Base-by-base conservation (phyloP, 257 asterid species). In the Handroanthus guayacan region DNA sequence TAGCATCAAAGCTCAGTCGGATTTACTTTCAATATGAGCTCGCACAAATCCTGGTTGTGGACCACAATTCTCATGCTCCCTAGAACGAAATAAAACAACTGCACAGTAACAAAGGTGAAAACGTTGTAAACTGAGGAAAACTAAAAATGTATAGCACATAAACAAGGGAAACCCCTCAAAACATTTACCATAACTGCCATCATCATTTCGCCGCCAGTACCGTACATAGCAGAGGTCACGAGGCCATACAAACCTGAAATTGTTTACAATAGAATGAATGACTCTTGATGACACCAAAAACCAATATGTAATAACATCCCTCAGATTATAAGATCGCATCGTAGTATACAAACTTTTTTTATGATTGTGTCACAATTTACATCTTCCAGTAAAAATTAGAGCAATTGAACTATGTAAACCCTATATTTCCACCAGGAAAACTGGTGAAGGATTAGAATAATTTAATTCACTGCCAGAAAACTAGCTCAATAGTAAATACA, bases 201-300 rank as follows among this genome's bases (percentile, higher is more conserved):
- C 99, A 87, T 94, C 99, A 85, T 92, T 94, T 67, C 99, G 90
- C 72, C 97, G 99, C 99, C 99, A 94, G 68, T 94, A 94, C 67
- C 99, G 96, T 67, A 94, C 96, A 82, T 94, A 94, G 86, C 99
- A 94, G 75, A 94, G 92, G 77, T 94, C 99, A 74, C 99, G 97
- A 55, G 99, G 97, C 99, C 99, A 94, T 39, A 92, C 88, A 75
- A 94, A 75, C 89, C 99, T 94, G 88, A 51, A 82, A 75, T 66
- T 65, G 62, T 69, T 75, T 41, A 71, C 74, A 77, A 70, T 45
- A 67, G 6, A 66, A 61, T 76, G 43, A 74, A 62, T 43, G 72
- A 65, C 44, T 81, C 67, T 20, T 47, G 62, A 34, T 36, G 57
- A 36, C 58, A 39, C 14, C 8, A 4, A 38, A 74, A 38, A n/a